A percentile compares a stretch with the other conserved stretches of the same genome.
Conservation (phyloP, 2,329 filamentous ascomycete species). For the Ramichloridium luteum region DNA sequence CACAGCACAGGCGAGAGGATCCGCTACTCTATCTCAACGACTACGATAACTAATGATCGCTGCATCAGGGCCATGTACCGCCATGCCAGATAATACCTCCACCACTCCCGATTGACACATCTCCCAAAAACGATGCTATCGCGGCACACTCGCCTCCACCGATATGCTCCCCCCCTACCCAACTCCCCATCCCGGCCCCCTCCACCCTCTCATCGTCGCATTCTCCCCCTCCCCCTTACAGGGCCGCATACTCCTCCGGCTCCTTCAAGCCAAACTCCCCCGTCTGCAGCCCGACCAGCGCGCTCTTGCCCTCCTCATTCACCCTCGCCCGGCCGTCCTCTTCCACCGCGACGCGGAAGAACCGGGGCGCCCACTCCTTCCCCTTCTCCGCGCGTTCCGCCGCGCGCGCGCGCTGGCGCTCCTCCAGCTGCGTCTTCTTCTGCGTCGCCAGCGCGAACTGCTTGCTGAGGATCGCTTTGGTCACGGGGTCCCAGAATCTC, state of each 20-base stretch:
- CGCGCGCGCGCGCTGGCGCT: constrained; percentile 74
- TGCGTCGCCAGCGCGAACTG: constrained; percentile 75
- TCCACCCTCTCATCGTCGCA: too few species aligned
- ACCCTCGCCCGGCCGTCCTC: constrained; percentile 50
- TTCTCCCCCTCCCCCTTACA: constrained; percentile 12
- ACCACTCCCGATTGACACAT: too few species aligned
- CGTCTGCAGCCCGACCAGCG: constrained; percentile 43
- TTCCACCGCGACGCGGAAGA: constrained; percentile 59
- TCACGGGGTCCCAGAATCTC: constrained; percentile 77
- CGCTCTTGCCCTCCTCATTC: constrained; percentile 48
- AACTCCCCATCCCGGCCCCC: too few species aligned
- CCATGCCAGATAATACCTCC: too few species aligned
- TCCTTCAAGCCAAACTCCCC: constrained; percentile 38
- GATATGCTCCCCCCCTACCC: too few species aligned
- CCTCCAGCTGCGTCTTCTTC: constrained; percentile 83
- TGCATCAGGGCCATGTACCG: too few species aligned
- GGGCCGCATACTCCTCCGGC: constrained; percentile 29
- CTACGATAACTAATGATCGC: too few species aligned
- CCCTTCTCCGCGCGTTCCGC: constrained; percentile 61
- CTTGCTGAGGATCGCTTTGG: constrained; percentile 69
- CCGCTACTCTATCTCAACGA: too few species aligned
- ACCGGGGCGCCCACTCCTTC: constrained; percentile 70
- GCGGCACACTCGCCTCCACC: too few species aligned
- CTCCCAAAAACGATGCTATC: too few species aligned
- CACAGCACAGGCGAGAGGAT: too few species aligned